Conservation (phyloP, 371 early-diverging fungal genomes). For the Funneliformis caledonium region DNA sequence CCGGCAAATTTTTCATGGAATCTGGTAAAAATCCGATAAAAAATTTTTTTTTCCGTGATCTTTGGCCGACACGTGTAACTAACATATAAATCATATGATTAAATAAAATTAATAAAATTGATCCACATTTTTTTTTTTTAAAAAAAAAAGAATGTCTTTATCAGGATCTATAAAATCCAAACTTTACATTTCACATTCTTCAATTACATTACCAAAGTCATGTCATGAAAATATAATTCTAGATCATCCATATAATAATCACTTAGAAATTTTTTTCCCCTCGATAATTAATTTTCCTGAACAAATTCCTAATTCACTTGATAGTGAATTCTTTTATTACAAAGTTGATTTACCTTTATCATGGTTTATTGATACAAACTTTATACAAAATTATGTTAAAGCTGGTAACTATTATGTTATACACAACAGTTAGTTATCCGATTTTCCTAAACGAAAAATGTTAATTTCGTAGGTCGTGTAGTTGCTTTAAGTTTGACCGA, state of each 20-base stretch:
- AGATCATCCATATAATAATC: slow-evolving; percentile 60
- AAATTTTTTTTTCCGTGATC: no score
- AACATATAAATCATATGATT: no score
- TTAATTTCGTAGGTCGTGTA: slow-evolving; percentile 31
- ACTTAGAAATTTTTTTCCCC: slow-evolving; percentile 46
- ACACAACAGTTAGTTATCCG: no score
- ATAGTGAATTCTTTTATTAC: slow-evolving; percentile 43
- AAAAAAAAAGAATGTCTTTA: neutral
- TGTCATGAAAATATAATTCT: slow-evolving; percentile 47
- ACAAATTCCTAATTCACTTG: neutral
- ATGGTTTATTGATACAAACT: slow-evolving; percentile 46
- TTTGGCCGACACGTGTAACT: no score
- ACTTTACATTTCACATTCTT: slow-evolving; percentile 45
- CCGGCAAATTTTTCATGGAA: no score
- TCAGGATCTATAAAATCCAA: slow-evolving; percentile 12
- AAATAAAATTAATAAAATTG: no score
- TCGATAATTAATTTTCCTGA: slow-evolving; percentile 2
- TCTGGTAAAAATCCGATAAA: no score
- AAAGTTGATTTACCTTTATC: slow-evolving; percentile 47
- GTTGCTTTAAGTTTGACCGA: slow-evolving; percentile 48
- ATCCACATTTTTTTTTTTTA: no score
- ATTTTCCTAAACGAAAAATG: neutral
- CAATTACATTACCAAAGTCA: slow-evolving; percentile 45
- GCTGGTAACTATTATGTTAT: slow-evolving; percentile 42
- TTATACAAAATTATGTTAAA: slow-evolving; percentile 46